Base-by-base conservation (phyloP, 2,329 filamentous ascomycete species). In the Aspergillus intermedius region DNA sequence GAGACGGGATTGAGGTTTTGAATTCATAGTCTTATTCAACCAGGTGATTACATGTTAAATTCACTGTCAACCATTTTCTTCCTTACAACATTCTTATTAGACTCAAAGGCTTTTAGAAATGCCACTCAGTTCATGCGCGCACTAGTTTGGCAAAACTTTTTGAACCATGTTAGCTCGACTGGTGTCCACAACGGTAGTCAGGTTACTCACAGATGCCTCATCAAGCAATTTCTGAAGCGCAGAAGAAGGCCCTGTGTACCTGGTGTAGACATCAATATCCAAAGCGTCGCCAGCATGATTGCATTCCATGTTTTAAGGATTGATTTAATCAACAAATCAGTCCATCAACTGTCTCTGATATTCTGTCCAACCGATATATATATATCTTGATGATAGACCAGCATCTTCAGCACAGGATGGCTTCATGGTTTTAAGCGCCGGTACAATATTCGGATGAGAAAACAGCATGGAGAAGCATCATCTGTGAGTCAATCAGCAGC, bases 1-100 rank as follows among this genome's bases (percentile, higher is more conserved):
- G 45, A 61, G 68, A 45, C 56, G 59, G 45, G 68, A 71, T 49
- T 70, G 58, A 43, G 23, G 7, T 5, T n/a, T 17, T 10, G n/a
- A 39, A 17, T 17, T 39, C n/a, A 39, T 39, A 19, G 7, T 19
- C 7, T 39, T 39, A 39, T 39, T 17, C 35, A 4, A 39, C 35
- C 3, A 39, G 5, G 8, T 39, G 2, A 4, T 30, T 12, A 30
- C 10, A 30, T 30, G 25, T 10, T 10, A 30, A 12, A 30, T 30
- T 3, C 7, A 30, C 25, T 30, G 25, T 30, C 25, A 30, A 12
- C 12, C 25, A 30, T 28, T 12, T 30, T 12, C 25, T 12, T 30
- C 25, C 3, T 30, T 30, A 12, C 2, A 30, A 12, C 25, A 30
- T 30, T 2, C 25, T 12, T 4, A 30, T 30, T 30, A 30, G 25